Conservation (phyloP, 108 stramenopile species). For the Discostella stelligeroides region DNA sequence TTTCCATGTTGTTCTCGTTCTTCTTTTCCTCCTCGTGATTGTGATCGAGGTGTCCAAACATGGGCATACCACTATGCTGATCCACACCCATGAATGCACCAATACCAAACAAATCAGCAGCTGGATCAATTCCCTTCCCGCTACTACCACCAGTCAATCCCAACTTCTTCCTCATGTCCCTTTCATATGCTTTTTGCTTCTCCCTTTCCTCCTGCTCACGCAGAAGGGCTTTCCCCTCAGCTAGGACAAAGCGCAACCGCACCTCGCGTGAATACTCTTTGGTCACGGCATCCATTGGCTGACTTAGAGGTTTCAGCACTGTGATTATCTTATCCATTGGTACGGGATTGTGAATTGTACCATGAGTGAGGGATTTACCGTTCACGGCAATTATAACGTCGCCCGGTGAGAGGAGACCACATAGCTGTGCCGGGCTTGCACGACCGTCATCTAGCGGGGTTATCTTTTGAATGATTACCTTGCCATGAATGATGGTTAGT, state of each 20-base stretch:
- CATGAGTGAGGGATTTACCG: slow-evolving; percentile 59
- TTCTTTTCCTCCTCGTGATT: slow-evolving; percentile 19
- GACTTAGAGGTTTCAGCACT: slow-evolving; percentile 69
- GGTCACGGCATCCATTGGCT: slow-evolving; percentile 48
- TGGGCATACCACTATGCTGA: slow-evolving; percentile 74
- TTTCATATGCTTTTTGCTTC: slow-evolving; percentile 26
- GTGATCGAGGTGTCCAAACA: slow-evolving; percentile 43
- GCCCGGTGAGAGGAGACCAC: slow-evolving; percentile 70
- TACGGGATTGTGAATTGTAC: slow-evolving; percentile 48
- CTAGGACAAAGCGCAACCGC: slow-evolving; percentile 64
- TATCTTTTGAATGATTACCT: slow-evolving; percentile 83
- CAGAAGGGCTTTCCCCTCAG: slow-evolving; percentile 59
- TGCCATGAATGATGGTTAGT: slow-evolving; percentile 70
- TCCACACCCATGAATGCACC: slow-evolving; percentile 78
- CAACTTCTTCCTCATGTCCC: slow-evolving; percentile 25
- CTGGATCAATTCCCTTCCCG: slow-evolving; percentile 25
- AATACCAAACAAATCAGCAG: slow-evolving; percentile 61
- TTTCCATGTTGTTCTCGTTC: slow-evolving; percentile 21
- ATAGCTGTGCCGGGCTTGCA: slow-evolving; percentile 81
- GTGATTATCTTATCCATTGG: slow-evolving; percentile 69
- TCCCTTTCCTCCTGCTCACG: slow-evolving; percentile 51
- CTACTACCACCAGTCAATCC: slow-evolving; percentile 29
- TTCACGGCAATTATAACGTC: slow-evolving; percentile 78
- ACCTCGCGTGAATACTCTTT: slow-evolving; percentile 63
- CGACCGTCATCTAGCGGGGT: slow-evolving; percentile 71